Base-by-base conservation (phyloP, 1,284 basidiomycete genomes). In the Apiotrichum brassicae region DNA sequence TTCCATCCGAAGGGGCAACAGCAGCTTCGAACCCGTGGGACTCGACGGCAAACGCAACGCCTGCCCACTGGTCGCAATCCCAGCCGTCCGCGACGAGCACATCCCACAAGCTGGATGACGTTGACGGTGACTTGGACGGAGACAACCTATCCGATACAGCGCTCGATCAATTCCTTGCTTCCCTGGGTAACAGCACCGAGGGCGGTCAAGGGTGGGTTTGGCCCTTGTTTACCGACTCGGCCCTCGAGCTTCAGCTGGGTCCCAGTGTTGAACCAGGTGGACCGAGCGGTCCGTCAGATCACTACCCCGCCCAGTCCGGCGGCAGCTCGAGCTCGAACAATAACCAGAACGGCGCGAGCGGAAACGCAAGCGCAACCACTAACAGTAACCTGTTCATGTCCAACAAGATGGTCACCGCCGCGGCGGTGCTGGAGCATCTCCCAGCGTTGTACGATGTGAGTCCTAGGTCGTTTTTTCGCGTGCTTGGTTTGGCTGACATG, bases 331-430 rank as follows among this genome's bases (percentile, higher is more conserved):
- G n/a, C n/a, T n/a, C n/a, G n/a, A n/a, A n/a, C n/a, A n/a, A n/a
- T n/a, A n/a, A n/a, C n/a, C n/a, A n/a, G n/a, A n/a, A n/a, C n/a
- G n/a, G n/a, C n/a, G n/a, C n/a, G n/a, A n/a, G n/a, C n/a, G n/a
- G n/a, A n/a, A n/a, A n/a, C 35, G 25, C 33, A 34, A 34, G 12
- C 32, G 25, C 24, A 45, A 41, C 43, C 52, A 30, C 33, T 38
- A 35, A 25, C 39, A 37, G 23, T 26, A 45, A 44, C 19, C 18
- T 23, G 19, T 45, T 48, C 43, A 19, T 41, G 23, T 40, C 46
- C 9, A 51, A 51, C 47, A 56, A 56, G 33, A 56, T 51, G 54
- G 55, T 57, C 14, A 53, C 51, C 11, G 51, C 55, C 11, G 53
- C 52, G 7, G 45, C 49, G 0, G 56, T 58, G n/a, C 47, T 58